Conservation (phyloP, 345 rosid genomes). For the Brassica incana region DNA sequence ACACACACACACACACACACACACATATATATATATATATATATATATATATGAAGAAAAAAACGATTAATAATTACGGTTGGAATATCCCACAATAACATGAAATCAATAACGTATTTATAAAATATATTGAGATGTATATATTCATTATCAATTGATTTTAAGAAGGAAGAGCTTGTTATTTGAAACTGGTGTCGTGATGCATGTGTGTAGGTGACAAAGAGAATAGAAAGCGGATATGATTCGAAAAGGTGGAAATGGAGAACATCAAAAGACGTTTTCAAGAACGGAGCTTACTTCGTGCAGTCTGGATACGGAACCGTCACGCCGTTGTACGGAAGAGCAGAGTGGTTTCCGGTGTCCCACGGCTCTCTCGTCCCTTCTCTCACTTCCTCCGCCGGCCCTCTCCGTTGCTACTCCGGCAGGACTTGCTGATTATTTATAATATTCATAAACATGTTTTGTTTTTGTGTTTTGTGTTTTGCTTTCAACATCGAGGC, state of each 20-base stretch:
- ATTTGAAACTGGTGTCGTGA: neutral
- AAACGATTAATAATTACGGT: neutral
- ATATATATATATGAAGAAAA: neutral
- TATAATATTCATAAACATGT: neutral
- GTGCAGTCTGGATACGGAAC: constrained; percentile 83
- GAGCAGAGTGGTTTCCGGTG: constrained; percentile 56
- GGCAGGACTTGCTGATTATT: constrained; percentile 47
- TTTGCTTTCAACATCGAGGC: neutral
- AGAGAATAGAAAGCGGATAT: constrained; percentile 53
- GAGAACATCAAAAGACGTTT: constrained; percentile 75
- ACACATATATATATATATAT: too few relatives aligned
- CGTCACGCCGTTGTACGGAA: constrained; percentile 54
- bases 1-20: too few relatives aligned
- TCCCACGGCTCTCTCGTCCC: constrained; percentile 63
- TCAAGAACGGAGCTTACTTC: constrained; percentile 83
- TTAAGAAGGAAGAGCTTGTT: neutral
- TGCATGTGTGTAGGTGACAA: constrained; percentile 59
- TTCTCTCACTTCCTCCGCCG: constrained; percentile 65
- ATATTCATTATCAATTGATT: neutral
- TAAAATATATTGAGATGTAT: neutral
- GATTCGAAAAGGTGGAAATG: constrained; percentile 74
- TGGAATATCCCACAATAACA: neutral
- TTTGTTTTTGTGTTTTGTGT: neutral
- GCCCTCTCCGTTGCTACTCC: constrained; percentile 55
- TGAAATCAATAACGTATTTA: neutral